A percentile compares a stretch with the other conserved stretches of the same genome.
These are phyloP conservation scores for Gentiana dahurica DNA, from an alignment of 257 asterid genomes.

Conservation along the genomic window DNA sequence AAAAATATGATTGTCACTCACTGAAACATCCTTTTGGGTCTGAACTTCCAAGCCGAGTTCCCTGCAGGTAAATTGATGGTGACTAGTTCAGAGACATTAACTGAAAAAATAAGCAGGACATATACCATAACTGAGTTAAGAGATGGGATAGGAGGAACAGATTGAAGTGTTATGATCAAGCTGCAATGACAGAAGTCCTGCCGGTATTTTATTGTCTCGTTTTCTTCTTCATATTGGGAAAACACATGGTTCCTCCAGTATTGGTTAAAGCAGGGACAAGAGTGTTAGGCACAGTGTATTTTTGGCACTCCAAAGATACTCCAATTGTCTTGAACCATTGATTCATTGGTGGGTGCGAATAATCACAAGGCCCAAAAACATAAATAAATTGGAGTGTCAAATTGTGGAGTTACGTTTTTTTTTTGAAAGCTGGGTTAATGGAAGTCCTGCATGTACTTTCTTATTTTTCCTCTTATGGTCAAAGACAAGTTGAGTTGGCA, in stretches of 20 bases:
- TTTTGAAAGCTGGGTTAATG: no score
- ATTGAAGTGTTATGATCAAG: no score
- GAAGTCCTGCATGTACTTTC: no score
- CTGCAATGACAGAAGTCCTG: background rate
- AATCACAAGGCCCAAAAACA: no score
- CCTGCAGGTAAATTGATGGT: constrained; percentile 38
- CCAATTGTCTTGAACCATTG: no score
- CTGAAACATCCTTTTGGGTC: constrained; percentile 99
- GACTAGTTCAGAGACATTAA: background rate
- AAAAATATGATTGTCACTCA: constrained; percentile 30
- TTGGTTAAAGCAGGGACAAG: no score
- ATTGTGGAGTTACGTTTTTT: no score
- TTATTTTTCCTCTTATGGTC: background rate
- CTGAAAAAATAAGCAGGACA: background rate
- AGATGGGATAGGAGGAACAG: background rate
- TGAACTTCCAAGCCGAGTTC: constrained; percentile 97
- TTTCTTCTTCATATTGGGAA: background rate
- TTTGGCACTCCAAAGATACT: no score
- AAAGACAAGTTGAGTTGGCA: background rate
- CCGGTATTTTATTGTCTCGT: background rate
- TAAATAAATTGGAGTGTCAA: no score
- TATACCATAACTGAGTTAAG: background rate
- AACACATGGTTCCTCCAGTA: no score
- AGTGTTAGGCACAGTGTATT: no score
- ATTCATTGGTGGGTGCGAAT: no score